Evolutionary conservation across 148 eudicot genomes (phyloP).

Genomic region (Hydrangea macrophylla): DNA sequence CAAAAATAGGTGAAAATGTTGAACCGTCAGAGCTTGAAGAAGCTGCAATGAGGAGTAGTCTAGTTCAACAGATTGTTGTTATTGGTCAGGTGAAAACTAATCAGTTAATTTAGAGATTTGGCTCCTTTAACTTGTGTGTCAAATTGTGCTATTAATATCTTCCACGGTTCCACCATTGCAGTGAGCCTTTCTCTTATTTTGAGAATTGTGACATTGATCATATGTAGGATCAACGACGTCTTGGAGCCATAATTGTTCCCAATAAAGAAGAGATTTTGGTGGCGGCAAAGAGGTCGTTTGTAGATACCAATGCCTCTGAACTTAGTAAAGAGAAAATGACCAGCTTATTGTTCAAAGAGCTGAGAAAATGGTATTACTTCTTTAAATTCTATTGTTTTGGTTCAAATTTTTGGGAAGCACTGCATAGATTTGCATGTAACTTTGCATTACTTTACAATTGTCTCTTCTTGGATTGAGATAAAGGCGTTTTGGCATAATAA

Average conservation of each 20-base stretch:
- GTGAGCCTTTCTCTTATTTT: neutral
- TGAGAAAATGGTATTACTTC: conserved; percentile 57
- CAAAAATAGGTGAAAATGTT: conserved; percentile 77
- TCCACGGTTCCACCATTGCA: neutral
- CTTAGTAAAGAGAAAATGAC: conserved; percentile 47
- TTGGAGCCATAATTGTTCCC: conserved; percentile 90
- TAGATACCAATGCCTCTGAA: conserved; percentile 45
- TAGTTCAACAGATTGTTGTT: conserved; percentile 82
- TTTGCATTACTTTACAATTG: too few relatives aligned
- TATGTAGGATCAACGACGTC: conserved; percentile 80
- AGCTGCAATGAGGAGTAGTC: conserved; percentile 81
- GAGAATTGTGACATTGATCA: conserved; percentile 4
- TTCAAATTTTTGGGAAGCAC: neutral
- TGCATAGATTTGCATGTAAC: neutral
- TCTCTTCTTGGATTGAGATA: too few relatives aligned
- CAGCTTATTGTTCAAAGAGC: conserved; percentile 50
- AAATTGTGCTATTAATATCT: neutral
- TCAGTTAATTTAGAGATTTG: neutral
- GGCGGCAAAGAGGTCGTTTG: conserved; percentile 45
- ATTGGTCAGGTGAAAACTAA: conserved; percentile 71
- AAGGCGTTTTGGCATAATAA: neutral
- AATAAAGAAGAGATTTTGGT: conserved; percentile 65
- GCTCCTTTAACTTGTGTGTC: neutral
- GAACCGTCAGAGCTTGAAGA: conserved; percentile 93
- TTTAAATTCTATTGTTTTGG: neutral